Evolutionary conservation across 345 rosid genomes (phyloP), one percentile per base, ranked within the genome.

Genomic region (Citrus sp.): DNA sequence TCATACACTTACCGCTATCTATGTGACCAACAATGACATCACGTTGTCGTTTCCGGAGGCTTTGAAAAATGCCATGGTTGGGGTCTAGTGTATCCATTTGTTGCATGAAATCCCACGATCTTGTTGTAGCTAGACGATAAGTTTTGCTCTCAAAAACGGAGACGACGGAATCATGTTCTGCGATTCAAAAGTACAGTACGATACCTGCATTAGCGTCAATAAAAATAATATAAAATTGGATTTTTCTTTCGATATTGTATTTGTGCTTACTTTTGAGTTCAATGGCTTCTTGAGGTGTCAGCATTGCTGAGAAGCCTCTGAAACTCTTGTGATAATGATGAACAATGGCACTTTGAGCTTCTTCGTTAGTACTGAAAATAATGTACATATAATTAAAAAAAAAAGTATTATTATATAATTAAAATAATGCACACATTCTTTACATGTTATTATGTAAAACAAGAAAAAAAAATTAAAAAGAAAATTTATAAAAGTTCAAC

Each of bases 281-380:
- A 6, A 0, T 51, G 21, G 59, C 24, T 69, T 42, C 58, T 25
- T 25, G n/a, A 24, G 35, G 58, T 6, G 73, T 69, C 22, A 27
- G n/a, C 58, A 69, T 46, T 24, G 58, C 58, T 5, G 73, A 69
- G 51, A 69, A 25, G n/a, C 73, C 73, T 16, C 37, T 25, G n/a
- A 69, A 69, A 25, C 58, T 69, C 58, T 16, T 46, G 73, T 69
- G 73, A 46, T 69, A 69, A 69, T 46, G 73, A 27, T 69, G 58
- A 6, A 69, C 32, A 13, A 28, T 46, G 21, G 34, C 30, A 27
- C 37, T 46, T 32, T 5, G 10, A 46, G 58, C 58, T 14, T 70
- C 34, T 46, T 46, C 59, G 49, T 28, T 19, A 6, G 4, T 14
- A 28, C 35, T 28, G 37, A 28, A 4, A 63, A 42, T 42, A 42